phyloP scores from a whole-genome alignment of 2,329 filamentous ascomycete species.

The Cadophora sp. region DNA sequence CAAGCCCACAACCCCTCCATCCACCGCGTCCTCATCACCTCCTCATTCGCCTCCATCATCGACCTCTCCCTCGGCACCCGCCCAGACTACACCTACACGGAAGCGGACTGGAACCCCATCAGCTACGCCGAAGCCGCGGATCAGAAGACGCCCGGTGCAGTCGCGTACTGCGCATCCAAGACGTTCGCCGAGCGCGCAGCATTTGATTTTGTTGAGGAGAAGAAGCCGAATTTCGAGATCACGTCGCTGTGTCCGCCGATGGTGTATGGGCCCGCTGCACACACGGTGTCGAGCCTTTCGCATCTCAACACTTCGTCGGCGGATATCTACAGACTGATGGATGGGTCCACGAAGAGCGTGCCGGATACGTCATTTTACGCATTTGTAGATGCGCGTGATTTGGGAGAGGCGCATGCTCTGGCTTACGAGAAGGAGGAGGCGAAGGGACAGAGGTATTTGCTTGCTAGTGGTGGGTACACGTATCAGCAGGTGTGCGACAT shows the following conservation, averaged over 20 bases:
- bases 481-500: constrained; percentile 64
- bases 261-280: constrained; percentile 62
- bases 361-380: constrained; percentile 54
- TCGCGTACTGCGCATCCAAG: constrained; percentile 52
- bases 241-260: constrained; percentile 66
- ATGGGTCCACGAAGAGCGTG: constrained; percentile 62
- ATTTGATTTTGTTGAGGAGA: constrained; percentile 63
- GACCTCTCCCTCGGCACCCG: constrained; percentile 57
- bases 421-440: constrained; percentile 61
- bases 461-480: constrained; percentile 62
- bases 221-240: constrained; percentile 61
- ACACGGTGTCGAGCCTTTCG: constrained; percentile 55
- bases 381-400: constrained; percentile 65
- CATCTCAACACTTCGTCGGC: constrained; percentile 75
- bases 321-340: constrained; percentile 68
- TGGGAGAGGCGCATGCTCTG: constrained; percentile 65
- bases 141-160: constrained; percentile 18
- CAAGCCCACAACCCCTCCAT: constrained; percentile 47
- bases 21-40: constrained; percentile 58
- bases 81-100: constrained; percentile 55
- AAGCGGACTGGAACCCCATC: constrained; percentile 60
- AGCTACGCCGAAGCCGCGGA: constrained; percentile 51
- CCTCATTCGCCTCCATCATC: constrained; percentile 67
- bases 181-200: constrained; percentile 70
- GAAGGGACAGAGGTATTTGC: constrained; percentile 62